These are phyloP conservation scores for Sarocladium kiliense DNA, from an alignment of 2,329 filamentous ascomycete species.

Conservation along the genomic window DNA sequence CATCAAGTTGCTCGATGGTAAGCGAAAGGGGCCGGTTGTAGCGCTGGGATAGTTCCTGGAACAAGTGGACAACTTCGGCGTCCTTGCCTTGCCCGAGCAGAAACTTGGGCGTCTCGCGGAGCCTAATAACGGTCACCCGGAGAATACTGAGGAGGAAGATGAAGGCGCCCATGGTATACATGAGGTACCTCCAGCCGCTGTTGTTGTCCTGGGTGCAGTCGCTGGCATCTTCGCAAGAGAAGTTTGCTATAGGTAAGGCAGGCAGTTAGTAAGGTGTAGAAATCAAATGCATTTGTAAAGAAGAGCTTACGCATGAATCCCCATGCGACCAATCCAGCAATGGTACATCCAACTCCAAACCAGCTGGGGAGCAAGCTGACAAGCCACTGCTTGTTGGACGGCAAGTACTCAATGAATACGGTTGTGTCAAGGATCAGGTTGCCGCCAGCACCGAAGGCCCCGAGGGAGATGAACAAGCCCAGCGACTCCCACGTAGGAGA, in stretches of 20 bases:
- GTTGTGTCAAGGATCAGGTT: slow-evolving; percentile 60
- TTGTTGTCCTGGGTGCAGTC: slow-evolving; percentile 38
- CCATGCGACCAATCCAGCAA: slow-evolving; percentile 42
- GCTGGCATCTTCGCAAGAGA: slow-evolving; percentile 18
- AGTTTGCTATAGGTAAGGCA: not conserved
- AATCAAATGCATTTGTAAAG: slow-evolving; percentile 21
- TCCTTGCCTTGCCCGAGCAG: slow-evolving; percentile 48
- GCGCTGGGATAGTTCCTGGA: slow-evolving; percentile 31
- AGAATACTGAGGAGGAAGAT: slow-evolving; percentile 45
- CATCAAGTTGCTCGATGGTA: slow-evolving; percentile 32
- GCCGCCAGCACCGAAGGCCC: slow-evolving; percentile 57
- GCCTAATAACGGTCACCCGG: slow-evolving; percentile 47
- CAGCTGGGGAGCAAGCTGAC: slow-evolving; percentile 51
- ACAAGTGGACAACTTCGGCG: slow-evolving; percentile 39
- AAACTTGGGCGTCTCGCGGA: slow-evolving; percentile 57
- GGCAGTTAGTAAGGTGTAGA: not conserved
- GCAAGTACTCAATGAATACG: slow-evolving; percentile 40
- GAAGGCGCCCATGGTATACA: slow-evolving; percentile 41
- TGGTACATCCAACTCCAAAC: slow-evolving; percentile 34
- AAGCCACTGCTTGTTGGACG: slow-evolving; percentile 56
- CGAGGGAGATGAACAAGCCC: slow-evolving; percentile 52
- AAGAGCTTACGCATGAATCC: slow-evolving; percentile 22
- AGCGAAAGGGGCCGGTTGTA: slow-evolving; percentile 35
- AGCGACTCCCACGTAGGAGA: slow-evolving; percentile 57
- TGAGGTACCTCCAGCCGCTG: slow-evolving; percentile 46